Conservation (phyloP, 495 filamentous ascomycete species). For the Cercophora sp. region DNA sequence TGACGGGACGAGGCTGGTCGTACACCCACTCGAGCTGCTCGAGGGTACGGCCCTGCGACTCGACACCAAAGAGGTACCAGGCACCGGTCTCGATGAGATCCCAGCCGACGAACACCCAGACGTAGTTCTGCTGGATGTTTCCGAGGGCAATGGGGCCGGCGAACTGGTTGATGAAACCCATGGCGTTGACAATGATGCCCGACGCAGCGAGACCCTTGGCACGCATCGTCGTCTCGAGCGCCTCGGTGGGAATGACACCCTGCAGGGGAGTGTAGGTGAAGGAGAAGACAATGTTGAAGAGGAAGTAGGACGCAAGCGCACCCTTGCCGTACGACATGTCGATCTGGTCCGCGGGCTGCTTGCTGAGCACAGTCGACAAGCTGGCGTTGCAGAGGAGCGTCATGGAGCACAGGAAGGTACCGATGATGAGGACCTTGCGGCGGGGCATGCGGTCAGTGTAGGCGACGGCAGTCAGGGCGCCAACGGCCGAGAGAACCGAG, state of each 20-base stretch:
- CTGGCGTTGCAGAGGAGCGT: conserved; percentile 47
- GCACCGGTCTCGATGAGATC: conserved; percentile 39
- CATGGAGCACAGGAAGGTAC: conserved; percentile 46
- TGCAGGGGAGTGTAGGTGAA: conserved; percentile 59
- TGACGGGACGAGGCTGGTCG: conserved; percentile 46
- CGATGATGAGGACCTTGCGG: conserved; percentile 40
- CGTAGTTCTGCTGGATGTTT: conserved; percentile 48
- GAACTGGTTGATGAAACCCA: conserved; percentile 51
- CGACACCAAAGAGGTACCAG: conserved; percentile 49
- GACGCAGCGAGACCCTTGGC: conserved; percentile 50
- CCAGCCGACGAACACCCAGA: conserved; percentile 48
- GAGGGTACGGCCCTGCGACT: conserved; percentile 48
- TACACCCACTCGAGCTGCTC: conserved; percentile 52
- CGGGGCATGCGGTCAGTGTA: conserved; percentile 44
- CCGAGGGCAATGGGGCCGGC: conserved; percentile 45
- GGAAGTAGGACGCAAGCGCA: conserved; percentile 47
- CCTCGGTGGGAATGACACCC: conserved; percentile 55
- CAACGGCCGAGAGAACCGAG: conserved; percentile 41
- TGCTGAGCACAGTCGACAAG: conserved; percentile 38
- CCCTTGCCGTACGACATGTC: conserved; percentile 34
- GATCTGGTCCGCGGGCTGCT: conserved; percentile 23
- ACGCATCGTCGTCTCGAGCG: conserved; percentile 47
- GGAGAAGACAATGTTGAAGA: conserved; percentile 60
- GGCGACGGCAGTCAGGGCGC: conserved; percentile 39
- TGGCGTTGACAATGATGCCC: conserved; percentile 39